A percentile compares a stretch with the other conserved stretches of the same genome.
These are phyloP conservation scores for Leccinellum luteum DNA, from an alignment of 768 basidiomycete species.

Conservation along the genomic window DNA sequence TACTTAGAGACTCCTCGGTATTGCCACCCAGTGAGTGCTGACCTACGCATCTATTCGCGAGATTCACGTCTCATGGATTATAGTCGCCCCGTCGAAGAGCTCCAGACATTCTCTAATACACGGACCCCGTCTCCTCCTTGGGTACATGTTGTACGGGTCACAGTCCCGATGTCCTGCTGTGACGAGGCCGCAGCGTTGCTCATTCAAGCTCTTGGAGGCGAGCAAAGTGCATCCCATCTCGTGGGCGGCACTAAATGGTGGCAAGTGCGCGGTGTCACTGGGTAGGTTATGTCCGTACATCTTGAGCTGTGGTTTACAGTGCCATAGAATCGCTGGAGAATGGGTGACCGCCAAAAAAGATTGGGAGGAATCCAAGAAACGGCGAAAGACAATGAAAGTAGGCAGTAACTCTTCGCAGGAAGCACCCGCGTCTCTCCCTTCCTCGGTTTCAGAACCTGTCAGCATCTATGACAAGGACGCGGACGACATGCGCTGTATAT, in stretches of 20 bases:
- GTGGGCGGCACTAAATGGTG: conserved; percentile 97
- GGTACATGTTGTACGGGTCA: conserved; percentile 67
- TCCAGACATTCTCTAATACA: conserved; percentile 76
- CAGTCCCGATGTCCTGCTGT: conserved; percentile 74
- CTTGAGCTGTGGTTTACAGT: conserved; percentile 12
- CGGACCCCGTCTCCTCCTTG: conserved; percentile 84
- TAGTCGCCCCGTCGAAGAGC: conserved; percentile 83
- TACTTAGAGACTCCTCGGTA: conserved; percentile 68
- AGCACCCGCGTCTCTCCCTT: conserved; percentile 12
- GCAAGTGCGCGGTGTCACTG: conserved; percentile 85
- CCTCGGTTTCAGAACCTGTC: conserved; percentile 30
- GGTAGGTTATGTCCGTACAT: conserved; percentile 44
- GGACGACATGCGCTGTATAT: conserved; percentile 82
- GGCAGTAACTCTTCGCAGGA: conserved; percentile 7
- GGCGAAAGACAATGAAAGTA: conserved; percentile 42
- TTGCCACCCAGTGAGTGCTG: conserved; percentile 58
- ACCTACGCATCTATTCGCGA: not conserved
- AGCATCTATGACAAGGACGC: conserved; percentile 62
- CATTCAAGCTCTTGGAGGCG: conserved; percentile 82
- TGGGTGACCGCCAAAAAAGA: conserved; percentile 89
- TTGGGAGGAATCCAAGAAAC: conserved; percentile 65
- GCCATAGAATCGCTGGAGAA: conserved; percentile 70
- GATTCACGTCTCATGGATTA: not conserved
- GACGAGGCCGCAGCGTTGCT: conserved; percentile 71
- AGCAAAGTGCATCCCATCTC: conserved; percentile 60